phyloP scores from a whole-genome alignment of 2,329 filamentous ascomycete genomes.

The Elsinoe fawcettii region DNA sequence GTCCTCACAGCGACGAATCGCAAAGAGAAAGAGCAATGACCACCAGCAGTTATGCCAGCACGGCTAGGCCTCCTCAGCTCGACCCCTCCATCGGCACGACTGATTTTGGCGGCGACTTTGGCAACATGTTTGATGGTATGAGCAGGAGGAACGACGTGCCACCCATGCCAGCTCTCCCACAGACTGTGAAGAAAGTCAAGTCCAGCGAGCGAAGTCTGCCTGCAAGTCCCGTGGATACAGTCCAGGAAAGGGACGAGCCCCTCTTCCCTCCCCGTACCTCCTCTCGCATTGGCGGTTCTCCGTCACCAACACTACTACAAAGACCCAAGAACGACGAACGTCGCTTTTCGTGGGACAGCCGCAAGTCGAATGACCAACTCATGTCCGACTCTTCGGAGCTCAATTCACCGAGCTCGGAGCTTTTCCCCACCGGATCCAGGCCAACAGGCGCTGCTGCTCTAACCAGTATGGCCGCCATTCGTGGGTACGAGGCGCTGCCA shows the following conservation, averaged over 20 bases:
- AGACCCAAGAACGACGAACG: constrained; percentile 19
- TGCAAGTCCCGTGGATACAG: constrained; percentile 7
- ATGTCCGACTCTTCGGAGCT: constrained; percentile 17
- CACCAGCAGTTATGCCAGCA: constrained; percentile 34
- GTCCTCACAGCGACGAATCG: constrained; percentile 17
- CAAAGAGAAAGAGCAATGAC: constrained; percentile 37
- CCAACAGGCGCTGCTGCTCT: constrained; percentile 15
- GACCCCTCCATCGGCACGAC: constrained; percentile 24
- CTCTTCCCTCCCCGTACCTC: constrained; percentile 28
- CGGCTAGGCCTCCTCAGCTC: constrained; percentile 29
- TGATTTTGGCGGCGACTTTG: constrained; percentile 29
- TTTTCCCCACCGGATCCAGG: constrained; percentile 13
- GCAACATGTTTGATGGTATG: constrained; percentile 28
- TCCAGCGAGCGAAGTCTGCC: not conserved
- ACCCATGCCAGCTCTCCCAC: constrained; percentile 19
- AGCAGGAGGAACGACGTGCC: constrained; percentile 21
- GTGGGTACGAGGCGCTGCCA: constrained; percentile 18
- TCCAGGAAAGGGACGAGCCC: constrained; percentile 27
- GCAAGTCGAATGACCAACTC: constrained; percentile 27
- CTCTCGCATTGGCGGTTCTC: constrained; percentile 25
- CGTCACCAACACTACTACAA: constrained; percentile 19
- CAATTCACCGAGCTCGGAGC: constrained; percentile 14
- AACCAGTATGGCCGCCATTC: constrained; percentile 14
- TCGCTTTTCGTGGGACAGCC: constrained; percentile 27
- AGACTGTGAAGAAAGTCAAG: constrained; percentile 13